Percentiles rank a stretch among this genome's conserved stretches.
Evolutionary conservation across 306 rosid genomes (phyloP).

Genomic region (Lathyrus sativus): DNA sequence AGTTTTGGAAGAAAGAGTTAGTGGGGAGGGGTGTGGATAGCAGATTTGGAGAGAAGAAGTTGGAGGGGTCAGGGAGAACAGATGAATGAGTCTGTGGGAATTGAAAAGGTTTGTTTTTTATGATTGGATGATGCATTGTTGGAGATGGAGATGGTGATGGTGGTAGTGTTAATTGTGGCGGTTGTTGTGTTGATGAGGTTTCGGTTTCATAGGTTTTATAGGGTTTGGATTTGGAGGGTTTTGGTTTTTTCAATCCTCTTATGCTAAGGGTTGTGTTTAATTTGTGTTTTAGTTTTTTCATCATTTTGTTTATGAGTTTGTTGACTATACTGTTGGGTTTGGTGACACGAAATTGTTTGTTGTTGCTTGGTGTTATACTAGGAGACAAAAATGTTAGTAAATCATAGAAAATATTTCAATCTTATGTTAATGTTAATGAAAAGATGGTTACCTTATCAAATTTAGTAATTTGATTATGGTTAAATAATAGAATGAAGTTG

Average conservation of each 20-base stretch:
- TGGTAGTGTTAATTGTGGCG: not conserved
- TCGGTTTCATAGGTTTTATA: constrained; percentile 31
- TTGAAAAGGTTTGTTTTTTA: constrained; percentile 47
- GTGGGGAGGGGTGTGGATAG: constrained; percentile 76
- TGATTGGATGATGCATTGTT: constrained; percentile 23
- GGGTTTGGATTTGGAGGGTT: constrained; percentile 29
- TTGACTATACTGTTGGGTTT: constrained; percentile 27
- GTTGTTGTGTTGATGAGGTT: not conserved
- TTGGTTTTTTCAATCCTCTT: not conserved
- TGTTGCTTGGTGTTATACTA: not conserved
- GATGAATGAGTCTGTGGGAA: constrained; percentile 65
- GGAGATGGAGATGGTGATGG: not conserved
- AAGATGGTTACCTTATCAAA: not conserved
- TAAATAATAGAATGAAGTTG: not conserved
- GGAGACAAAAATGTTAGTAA: not conserved
- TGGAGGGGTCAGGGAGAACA: constrained; percentile 75
- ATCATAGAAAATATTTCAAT: not conserved
- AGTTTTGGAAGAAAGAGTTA: constrained; percentile 84
- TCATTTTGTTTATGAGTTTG: constrained; percentile 28
- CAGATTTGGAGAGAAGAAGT: constrained; percentile 63
- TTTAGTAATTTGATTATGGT: not conserved
- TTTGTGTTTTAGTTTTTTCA: constrained; percentile 36
- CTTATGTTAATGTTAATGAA: not conserved
- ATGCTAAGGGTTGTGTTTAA: constrained; percentile 22
- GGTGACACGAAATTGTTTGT: not conserved